phyloP scores from a whole-genome alignment of 768 basidiomycete genomes.

The Suillus discolor region DNA sequence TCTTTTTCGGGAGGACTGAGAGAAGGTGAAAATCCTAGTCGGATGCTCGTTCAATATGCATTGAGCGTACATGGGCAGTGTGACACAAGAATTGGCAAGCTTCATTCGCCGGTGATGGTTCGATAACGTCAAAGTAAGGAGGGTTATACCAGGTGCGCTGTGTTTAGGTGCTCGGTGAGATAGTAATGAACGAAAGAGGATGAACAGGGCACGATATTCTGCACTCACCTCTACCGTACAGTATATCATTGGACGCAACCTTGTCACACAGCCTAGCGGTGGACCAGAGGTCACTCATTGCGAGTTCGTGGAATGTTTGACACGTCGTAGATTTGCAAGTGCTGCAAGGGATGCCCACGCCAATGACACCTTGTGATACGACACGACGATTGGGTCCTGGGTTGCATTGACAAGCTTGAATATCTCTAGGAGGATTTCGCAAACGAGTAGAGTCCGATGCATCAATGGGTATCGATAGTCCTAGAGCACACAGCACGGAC shows the following conservation, averaged over 20 bases:
- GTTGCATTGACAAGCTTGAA: neutral
- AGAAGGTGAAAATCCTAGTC: neutral
- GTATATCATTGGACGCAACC: neutral
- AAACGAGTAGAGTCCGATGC: neutral
- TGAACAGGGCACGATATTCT: neutral
- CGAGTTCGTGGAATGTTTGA: neutral
- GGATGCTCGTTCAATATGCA: neutral
- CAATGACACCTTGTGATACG: too few relatives aligned
- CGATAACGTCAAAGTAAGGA: neutral
- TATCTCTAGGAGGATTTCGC: neutral
- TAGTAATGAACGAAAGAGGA: neutral
- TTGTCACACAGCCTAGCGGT: neutral
- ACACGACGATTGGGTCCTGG: neutral
- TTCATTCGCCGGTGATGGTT: neutral
- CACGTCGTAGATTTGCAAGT: conserved; percentile 6
- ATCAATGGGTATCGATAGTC: too few relatives aligned
- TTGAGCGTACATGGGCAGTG: neutral
- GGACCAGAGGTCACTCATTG: conserved; percentile 2
- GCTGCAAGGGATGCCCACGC: neutral
- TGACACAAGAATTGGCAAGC: neutral
- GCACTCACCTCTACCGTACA: too few relatives aligned
- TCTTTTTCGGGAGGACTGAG: neutral
- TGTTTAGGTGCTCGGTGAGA: neutral
- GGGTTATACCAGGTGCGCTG: neutral
- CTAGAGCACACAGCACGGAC: too few relatives aligned